Evolutionary conservation across 129 eudicot species (phyloP).

Genomic region (Chrysanthemum makinoi): DNA sequence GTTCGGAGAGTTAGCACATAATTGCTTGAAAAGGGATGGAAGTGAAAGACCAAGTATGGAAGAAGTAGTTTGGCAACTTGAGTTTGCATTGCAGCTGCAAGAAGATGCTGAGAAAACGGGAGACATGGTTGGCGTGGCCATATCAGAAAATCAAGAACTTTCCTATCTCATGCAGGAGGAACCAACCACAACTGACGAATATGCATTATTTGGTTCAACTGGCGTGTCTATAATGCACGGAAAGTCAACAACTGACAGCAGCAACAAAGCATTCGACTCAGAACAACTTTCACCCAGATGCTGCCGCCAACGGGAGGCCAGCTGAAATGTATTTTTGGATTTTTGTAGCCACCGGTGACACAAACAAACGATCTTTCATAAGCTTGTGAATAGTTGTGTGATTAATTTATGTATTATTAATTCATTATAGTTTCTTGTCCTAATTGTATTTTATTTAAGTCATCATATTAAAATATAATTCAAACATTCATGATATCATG

Average conservation of each 20-base stretch:
- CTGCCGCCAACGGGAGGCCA: too few species aligned
- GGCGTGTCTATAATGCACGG: conserved; percentile 7
- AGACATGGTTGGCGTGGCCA: not conserved
- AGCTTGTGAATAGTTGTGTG: not conserved
- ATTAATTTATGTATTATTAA: conserved; percentile 7
- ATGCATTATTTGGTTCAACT: conserved; percentile 14
- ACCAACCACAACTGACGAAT: conserved; percentile 17
- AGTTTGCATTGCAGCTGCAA: conserved; percentile 2
- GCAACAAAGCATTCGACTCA: conserved; percentile 5
- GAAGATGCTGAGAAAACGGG: conserved; percentile 18
- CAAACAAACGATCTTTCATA: not conserved
- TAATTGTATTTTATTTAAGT: too few species aligned
- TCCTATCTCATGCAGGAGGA: conserved; percentile 17
- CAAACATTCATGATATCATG: not conserved
- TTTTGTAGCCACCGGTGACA: not conserved
- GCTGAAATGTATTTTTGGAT: not conserved
- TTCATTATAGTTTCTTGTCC: not conserved
- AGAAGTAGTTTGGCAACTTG: too few species aligned
- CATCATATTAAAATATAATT: too few species aligned
- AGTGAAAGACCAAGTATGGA: too few species aligned
- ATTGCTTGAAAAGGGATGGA: too few species aligned
- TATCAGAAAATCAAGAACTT: conserved; percentile 12
- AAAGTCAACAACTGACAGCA: not conserved
- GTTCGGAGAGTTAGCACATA: too few species aligned
- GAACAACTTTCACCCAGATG: conserved; percentile 17